Percentiles rank a stretch among this genome's conserved stretches.
These are phyloP conservation scores for Trypanosoma caninum DNA, from an alignment of 208 protist genomes.

Conservation along the genomic window DNA sequence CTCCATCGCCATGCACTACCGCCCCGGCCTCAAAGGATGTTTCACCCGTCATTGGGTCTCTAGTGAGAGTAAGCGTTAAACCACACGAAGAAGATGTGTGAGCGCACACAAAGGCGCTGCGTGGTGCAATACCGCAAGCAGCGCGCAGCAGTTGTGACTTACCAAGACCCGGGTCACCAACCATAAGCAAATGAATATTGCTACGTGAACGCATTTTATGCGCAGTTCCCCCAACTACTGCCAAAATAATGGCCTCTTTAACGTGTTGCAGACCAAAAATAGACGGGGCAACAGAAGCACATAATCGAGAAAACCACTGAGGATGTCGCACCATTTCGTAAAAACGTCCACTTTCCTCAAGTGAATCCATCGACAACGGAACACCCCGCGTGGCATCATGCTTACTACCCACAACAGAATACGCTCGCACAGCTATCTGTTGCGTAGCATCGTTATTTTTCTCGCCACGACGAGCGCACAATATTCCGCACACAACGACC, in stretches of 20 bases:
- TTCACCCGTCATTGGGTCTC: slow-evolving; percentile 85
- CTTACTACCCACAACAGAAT: slow-evolving; percentile 26
- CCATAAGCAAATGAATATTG: slow-evolving; percentile 96
- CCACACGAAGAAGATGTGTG: slow-evolving; percentile 97
- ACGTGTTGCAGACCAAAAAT: slow-evolving; percentile 97
- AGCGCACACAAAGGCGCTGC: slow-evolving; percentile 98
- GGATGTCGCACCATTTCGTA: slow-evolving; percentile 89
- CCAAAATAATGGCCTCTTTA: slow-evolving; percentile 95
- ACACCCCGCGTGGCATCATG: slow-evolving; percentile 5
- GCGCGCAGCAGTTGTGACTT: slow-evolving; percentile 97
- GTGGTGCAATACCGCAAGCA: slow-evolving; percentile 87
- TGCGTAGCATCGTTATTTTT: slow-evolving; percentile 31
- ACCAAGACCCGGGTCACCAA: slow-evolving; percentile 97
- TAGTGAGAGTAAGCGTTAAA: slow-evolving; percentile 97
- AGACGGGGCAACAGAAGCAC: slow-evolving; percentile 94
- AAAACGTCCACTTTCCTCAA: slow-evolving; percentile 64
- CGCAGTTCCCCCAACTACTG: slow-evolving; percentile 93
- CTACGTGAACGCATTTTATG: slow-evolving; percentile 46
- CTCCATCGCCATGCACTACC: slow-evolving; percentile 97
- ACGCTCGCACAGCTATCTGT: slow-evolving; percentile 37
- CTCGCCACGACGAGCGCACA: slow-evolving; percentile 56
- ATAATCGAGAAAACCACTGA: slow-evolving; percentile 82
- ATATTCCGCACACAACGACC: slow-evolving; percentile 61
- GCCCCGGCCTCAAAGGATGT: slow-evolving; percentile 98
- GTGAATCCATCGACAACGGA: slow-evolving; percentile 27